These are phyloP conservation scores for Paulinella micropora DNA, from an alignment of 78 protist species.

Conservation along the genomic window DNA sequence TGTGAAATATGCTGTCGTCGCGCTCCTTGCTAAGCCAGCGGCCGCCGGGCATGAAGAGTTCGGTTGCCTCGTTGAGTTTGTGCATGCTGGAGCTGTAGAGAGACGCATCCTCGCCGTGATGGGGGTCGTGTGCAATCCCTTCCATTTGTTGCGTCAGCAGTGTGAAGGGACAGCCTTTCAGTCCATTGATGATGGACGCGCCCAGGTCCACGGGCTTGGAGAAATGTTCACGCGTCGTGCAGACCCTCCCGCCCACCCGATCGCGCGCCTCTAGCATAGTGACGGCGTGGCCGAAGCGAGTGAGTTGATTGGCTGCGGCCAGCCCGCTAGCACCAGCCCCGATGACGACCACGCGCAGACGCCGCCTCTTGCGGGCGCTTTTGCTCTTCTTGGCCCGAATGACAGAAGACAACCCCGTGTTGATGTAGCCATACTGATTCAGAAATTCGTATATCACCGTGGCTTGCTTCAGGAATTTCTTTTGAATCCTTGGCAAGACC, in stretches of 20 bases:
- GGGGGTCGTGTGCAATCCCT: too few species aligned
- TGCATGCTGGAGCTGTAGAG: not conserved
- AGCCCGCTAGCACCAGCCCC: slow-evolving; percentile 28
- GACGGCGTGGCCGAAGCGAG: not conserved
- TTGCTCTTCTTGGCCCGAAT: not conserved
- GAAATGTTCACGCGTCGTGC: not conserved
- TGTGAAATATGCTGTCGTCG: too few species aligned
- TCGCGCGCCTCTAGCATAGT: slow-evolving; percentile 16
- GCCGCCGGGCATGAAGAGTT: not conserved
- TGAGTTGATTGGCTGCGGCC: slow-evolving; percentile 7
- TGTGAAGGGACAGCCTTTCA: slow-evolving; percentile 32
- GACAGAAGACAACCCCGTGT: not conserved
- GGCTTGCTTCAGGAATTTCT: too few species aligned
- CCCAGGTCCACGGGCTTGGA: slow-evolving; percentile 23
- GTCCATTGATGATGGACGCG: slow-evolving; percentile 34
- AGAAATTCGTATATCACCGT: not conserved
- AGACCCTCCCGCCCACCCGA: slow-evolving; percentile 25
- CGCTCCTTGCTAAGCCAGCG: too few species aligned
- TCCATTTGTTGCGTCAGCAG: not conserved
- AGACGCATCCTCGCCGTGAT: too few species aligned
- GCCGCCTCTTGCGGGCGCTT: not conserved
- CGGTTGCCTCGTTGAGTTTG: not conserved
- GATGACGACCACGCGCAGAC: not conserved
- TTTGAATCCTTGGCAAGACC: too few species aligned
- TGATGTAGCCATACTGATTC: slow-evolving; percentile 14